A percentile compares a stretch with the other conserved stretches of the same genome.
These are phyloP conservation scores for Pseudopithomyces maydicus DNA, from an alignment of 2,329 filamentous ascomycete genomes.

Conservation along the genomic window DNA sequence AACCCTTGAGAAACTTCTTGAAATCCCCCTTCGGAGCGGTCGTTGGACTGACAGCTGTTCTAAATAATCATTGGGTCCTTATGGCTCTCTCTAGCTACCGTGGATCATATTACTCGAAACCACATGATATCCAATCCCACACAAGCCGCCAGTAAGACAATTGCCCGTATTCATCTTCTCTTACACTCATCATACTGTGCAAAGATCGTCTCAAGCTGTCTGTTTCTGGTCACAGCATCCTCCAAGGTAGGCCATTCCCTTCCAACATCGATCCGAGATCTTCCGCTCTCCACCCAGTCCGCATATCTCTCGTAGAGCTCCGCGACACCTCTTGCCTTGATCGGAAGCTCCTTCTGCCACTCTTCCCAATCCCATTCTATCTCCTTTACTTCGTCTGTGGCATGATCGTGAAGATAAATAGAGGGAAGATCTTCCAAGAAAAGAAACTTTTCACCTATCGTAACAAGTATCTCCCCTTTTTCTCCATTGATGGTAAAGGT, in stretches of 20 bases:
- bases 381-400: slow-evolving; percentile 29
- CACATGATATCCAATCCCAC: no score
- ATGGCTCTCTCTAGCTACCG: no score
- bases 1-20: no score
- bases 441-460: slow-evolving; percentile 2
- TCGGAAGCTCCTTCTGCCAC: slow-evolving; percentile 37
- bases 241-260: slow-evolving; percentile 45
- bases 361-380: slow-evolving; percentile 50
- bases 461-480: slow-evolving; percentile 21
- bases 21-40: no score
- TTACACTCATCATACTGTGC: slow-evolving; percentile 16
- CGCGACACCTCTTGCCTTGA: slow-evolving; percentile 24
- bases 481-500: slow-evolving; percentile 22
- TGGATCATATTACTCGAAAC: no score
- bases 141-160: no score
- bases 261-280: slow-evolving; percentile 11
- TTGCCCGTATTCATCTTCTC: background rate
- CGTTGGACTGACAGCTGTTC: no score
- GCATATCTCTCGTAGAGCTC: slow-evolving; percentile 39
- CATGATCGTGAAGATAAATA: slow-evolving; percentile 33
- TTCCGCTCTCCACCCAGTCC: slow-evolving; percentile 24
- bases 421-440: slow-evolving; percentile 19
- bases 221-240: slow-evolving; percentile 54
- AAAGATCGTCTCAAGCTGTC: slow-evolving; percentile 39
- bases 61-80: no score